These are phyloP conservation scores for Fusarium anthophilum DNA, from an alignment of 2,329 filamentous ascomycete genomes.

Conservation along the genomic window DNA sequence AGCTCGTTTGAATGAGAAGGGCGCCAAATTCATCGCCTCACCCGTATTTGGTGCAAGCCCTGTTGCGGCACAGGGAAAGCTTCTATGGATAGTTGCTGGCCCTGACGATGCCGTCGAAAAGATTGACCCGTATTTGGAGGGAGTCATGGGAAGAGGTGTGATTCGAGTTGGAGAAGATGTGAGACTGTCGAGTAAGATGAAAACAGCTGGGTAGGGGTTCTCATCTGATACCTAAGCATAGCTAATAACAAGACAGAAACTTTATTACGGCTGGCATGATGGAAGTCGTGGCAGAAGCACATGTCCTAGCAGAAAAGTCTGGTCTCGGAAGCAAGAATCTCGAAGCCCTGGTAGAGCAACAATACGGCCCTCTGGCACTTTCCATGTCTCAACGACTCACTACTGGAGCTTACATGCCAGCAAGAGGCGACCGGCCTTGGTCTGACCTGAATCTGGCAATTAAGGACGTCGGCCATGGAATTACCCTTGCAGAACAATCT, in stretches of 20 bases:
- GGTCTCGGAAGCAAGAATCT: constrained; percentile 52
- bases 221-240: rapidly evolving
- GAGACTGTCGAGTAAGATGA: constrained; percentile 56
- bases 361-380: constrained; percentile 50
- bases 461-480: constrained; percentile 62
- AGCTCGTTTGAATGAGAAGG: constrained; percentile 40
- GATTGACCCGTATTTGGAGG: constrained; percentile 52
- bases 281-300: constrained; percentile 59
- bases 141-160: constrained; percentile 53
- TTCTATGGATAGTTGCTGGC: constrained; percentile 59
- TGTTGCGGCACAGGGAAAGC: constrained; percentile 55
- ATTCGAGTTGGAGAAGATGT: constrained; percentile 56
- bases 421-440: constrained; percentile 50
- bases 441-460: constrained; percentile 60
- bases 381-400: constrained; percentile 52
- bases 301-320: constrained; percentile 58
- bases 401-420: constrained; percentile 51
- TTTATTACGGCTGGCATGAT: constrained; percentile 60
- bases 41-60: constrained; percentile 63
- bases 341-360: constrained; percentile 54
- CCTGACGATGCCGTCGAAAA: constrained; percentile 46
- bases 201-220: constrained; percentile 54
- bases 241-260: constrained; percentile 48
- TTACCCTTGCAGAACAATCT: constrained; percentile 52
- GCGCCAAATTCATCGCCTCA: constrained; percentile 52